Percentiles rank a stretch among this genome's conserved stretches.
These are phyloP conservation scores for Leptographium lundbergii DNA, from an alignment of 2,329 filamentous ascomycete species.

Conservation along the genomic window DNA sequence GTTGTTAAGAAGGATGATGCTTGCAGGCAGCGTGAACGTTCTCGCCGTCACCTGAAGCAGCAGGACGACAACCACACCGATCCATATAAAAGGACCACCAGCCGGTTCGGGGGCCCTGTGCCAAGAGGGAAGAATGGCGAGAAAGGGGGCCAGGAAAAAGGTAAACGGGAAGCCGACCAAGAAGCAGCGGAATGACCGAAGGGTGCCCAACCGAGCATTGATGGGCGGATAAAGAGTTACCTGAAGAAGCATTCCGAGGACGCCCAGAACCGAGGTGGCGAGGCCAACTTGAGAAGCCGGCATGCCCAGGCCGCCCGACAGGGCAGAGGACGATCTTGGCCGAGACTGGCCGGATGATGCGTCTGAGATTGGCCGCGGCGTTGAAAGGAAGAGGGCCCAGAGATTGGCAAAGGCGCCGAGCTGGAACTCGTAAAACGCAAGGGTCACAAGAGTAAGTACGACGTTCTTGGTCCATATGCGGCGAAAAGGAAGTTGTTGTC, in stretches of 20 bases:
- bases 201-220: constrained; percentile 50
- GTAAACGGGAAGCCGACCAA: constrained; percentile 54
- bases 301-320: constrained; percentile 55
- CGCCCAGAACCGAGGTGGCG: constrained; percentile 55
- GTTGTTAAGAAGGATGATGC: constrained; percentile 46
- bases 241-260: constrained; percentile 57
- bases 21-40: constrained; percentile 51
- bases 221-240: constrained; percentile 55
- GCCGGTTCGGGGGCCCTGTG: constrained; percentile 28
- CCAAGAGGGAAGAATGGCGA: constrained; percentile 47
- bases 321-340: constrained; percentile 1
- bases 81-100: constrained; percentile 42
- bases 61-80: constrained; percentile 34
- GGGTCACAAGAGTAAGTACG: constrained; percentile 42
- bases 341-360: constrained; percentile 16
- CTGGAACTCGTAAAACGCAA: constrained; percentile 60
- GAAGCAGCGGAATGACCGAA: constrained; percentile 53
- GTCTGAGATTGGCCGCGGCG: constrained; percentile 31
- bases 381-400: constrained; percentile 57
- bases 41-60: constrained; percentile 61
- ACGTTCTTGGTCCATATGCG: constrained; percentile 35
- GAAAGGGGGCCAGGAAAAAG: constrained; percentile 55
- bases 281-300: constrained; percentile 53
- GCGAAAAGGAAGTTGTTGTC: constrained; percentile 23
- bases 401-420: constrained; percentile 56